Percentiles rank a stretch among this genome's conserved stretches.
Conservation (phyloP, 2,329 filamentous ascomycete genomes). For the Fusarium sterilihyphosum region DNA sequence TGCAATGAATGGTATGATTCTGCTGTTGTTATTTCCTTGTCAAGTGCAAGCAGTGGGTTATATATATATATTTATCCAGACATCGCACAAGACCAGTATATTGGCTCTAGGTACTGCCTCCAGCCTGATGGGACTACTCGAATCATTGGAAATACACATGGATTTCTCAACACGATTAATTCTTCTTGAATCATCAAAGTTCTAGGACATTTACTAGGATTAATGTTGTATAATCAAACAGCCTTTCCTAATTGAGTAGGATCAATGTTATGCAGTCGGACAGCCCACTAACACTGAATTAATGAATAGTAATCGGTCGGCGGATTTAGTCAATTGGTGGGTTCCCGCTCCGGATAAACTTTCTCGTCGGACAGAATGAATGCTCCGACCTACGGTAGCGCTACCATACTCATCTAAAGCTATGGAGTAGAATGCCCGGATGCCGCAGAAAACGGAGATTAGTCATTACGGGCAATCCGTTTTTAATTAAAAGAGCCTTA, state of each 20-base stretch:
- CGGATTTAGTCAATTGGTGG: background rate
- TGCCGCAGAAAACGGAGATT: no score
- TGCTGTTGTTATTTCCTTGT: accelerated
- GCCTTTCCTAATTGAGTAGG: background rate
- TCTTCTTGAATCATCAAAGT: accelerated
- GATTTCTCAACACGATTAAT: background rate
- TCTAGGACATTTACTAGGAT: background rate
- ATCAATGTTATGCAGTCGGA: background rate
- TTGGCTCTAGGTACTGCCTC: accelerated
- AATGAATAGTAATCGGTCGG: background rate
- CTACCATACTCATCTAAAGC: no score
- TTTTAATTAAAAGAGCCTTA: no score
- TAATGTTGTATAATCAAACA: no score
- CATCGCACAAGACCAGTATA: background rate
- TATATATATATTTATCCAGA: accelerated
- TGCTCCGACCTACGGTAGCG: no score
- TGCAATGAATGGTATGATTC: background rate
- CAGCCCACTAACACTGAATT: background rate
- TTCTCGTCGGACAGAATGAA: background rate
- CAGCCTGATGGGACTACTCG: accelerated
- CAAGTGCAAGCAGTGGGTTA: background rate
- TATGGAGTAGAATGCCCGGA: no score
- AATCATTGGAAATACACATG: accelerated
- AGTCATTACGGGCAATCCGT: no score
- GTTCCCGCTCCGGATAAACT: background rate